Percentiles rank a stretch among this genome's conserved stretches.
Conservation (phyloP, 2,329 filamentous ascomycete species). For the Botryotinia narcissicola region DNA sequence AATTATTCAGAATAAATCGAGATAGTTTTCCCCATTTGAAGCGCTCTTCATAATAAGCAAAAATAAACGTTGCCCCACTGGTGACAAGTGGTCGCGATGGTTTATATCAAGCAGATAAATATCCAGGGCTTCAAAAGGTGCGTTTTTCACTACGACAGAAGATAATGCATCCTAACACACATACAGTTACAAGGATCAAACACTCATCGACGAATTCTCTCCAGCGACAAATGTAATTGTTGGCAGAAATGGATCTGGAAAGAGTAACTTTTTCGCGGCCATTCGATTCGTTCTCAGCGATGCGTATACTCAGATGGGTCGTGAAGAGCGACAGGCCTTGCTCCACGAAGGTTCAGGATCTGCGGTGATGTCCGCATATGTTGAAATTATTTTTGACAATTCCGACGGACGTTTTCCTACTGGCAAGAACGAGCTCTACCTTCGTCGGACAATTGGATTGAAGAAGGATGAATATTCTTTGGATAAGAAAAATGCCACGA, state of each 20-base stretch:
- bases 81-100: conserved; percentile 44
- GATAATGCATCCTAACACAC: conserved; percentile 23
- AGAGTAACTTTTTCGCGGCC: conserved; percentile 99
- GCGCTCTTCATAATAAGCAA: conserved; percentile 12
- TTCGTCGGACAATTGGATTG: conserved; percentile 90
- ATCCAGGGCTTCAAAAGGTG: conserved; percentile 99
- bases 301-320: conserved; percentile 92
- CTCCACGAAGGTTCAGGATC: conserved; percentile 98
- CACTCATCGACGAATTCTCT: conserved; percentile 96
- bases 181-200: conserved; percentile 96
- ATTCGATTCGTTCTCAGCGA: conserved; percentile 98
- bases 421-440: conserved; percentile 82
- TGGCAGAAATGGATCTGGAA: conserved; percentile 97
- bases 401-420: conserved; percentile 93
- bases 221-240: conserved; percentile 98
- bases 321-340: conserved; percentile 91
- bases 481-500: conserved; percentile 94
- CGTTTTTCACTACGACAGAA: conserved; percentile 27
- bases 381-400: conserved; percentile 99
- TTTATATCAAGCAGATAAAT: conserved; percentile 99
- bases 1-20: background rate
- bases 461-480: conserved; percentile 99
- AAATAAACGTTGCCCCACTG: conserved; percentile 23
- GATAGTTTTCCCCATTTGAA: background rate
- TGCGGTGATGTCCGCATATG: conserved; percentile 98